These are phyloP conservation scores for Cystofilobasidium capitatum DNA, from an alignment of 768 basidiomycete species.

Conservation along the genomic window DNA sequence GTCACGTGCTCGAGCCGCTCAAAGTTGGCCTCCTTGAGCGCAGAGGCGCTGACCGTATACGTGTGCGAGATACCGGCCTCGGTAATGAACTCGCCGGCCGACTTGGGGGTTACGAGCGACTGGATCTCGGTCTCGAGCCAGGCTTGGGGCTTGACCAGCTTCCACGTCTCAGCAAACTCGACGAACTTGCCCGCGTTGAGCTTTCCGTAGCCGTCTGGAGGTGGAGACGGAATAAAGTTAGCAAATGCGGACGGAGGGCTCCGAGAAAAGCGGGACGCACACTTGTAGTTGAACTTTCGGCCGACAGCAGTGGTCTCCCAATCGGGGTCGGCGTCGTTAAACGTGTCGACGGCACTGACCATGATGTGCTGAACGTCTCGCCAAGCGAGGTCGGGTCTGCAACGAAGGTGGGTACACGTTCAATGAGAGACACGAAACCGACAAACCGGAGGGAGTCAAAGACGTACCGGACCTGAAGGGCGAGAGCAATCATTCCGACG, in stretches of 20 bases:
- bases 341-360: conserved; percentile 59
- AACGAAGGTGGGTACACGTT: not conserved
- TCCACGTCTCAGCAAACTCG: conserved; percentile 68
- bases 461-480: conserved; percentile 69
- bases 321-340: conserved; percentile 80
- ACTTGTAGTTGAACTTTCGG: conserved; percentile 74
- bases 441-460: not conserved
- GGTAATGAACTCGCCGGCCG: conserved; percentile 47
- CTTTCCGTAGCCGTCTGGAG: conserved; percentile 66
- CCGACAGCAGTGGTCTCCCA: conserved; percentile 77
- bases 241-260: not conserved
- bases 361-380: conserved; percentile 88
- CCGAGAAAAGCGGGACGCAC: conserved; percentile 25
- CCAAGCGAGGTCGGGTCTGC: conserved; percentile 88
- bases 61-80: conserved; percentile 56
- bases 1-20: conserved; percentile 87
- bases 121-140: conserved; percentile 72
- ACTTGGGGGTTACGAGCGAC: conserved; percentile 12
- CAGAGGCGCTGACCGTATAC: conserved; percentile 56
- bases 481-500: conserved; percentile 83
- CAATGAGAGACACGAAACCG: not conserved
- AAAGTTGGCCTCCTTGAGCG: conserved; percentile 64
- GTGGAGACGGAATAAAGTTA: not conserved
- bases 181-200: conserved; percentile 76
- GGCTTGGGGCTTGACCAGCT: conserved; percentile 83